Evolutionary conservation across 2,329 filamentous ascomycete genomes (phyloP).

Genomic region (Fusarium liriodendri): DNA sequence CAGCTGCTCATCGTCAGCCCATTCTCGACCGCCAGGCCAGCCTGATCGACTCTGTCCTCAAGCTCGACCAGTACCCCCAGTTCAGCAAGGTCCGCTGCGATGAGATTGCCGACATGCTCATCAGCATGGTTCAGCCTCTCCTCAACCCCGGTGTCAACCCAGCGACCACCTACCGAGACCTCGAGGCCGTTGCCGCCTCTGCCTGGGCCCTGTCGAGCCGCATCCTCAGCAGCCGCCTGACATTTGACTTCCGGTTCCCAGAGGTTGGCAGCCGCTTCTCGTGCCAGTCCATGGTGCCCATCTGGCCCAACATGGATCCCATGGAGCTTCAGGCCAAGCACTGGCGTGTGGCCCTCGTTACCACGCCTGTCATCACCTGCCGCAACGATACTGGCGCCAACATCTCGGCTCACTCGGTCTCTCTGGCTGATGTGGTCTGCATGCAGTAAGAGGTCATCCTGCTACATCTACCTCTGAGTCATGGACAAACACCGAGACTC

Average conservation of each 20-base stretch:
- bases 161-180: slow-evolving; percentile 54
- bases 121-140: slow-evolving; percentile 53
- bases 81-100: slow-evolving; percentile 51
- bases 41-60: slow-evolving; percentile 53
- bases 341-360: slow-evolving; percentile 64
- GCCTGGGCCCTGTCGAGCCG: slow-evolving; percentile 60
- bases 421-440: slow-evolving; percentile 60
- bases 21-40: slow-evolving; percentile 53
- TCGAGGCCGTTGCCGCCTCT: slow-evolving; percentile 53
- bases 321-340: slow-evolving; percentile 61
- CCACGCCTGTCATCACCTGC: slow-evolving; percentile 66
- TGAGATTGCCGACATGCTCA: slow-evolving; percentile 56
- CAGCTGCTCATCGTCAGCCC: slow-evolving; percentile 51
- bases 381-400: slow-evolving; percentile 61
- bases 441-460: slow-evolving; percentile 52
- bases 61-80: slow-evolving; percentile 43
- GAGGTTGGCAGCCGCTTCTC: slow-evolving; percentile 62
- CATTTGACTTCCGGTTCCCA: slow-evolving; percentile 62
- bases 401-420: slow-evolving; percentile 57
- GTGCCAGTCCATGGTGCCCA: slow-evolving; percentile 58
- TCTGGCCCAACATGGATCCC: slow-evolving; percentile 56
- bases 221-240: slow-evolving; percentile 58
- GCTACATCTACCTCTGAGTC: not conserved
- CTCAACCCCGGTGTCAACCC: slow-evolving; percentile 50
- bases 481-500: not conserved